Percentiles rank a stretch among this genome's conserved stretches.
Conservation (phyloP, 2,329 filamentous ascomycete species). For the Botrytis pseudocinerea region DNA sequence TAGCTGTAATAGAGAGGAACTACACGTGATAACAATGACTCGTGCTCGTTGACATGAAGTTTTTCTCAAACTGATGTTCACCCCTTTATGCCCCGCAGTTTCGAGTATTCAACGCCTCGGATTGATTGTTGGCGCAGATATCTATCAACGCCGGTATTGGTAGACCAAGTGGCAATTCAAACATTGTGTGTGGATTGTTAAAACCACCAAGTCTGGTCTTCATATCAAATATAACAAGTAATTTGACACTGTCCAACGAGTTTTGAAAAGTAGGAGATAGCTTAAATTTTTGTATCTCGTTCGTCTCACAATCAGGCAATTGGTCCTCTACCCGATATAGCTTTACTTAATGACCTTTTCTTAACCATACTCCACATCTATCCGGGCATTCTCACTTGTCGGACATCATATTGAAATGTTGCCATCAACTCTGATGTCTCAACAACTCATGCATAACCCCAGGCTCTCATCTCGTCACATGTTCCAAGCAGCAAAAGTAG, state of each 20-base stretch:
- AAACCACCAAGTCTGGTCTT: neutral
- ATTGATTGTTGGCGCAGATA: neutral
- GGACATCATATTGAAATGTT: neutral
- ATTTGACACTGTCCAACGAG: neutral
- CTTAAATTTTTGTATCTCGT: neutral
- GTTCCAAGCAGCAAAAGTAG: neutral
- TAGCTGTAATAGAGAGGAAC: neutral
- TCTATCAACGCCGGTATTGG: neutral
- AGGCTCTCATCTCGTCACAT: neutral
- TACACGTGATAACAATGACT: neutral
- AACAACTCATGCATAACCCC: neutral
- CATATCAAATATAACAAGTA: neutral
- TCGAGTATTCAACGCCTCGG: neutral
- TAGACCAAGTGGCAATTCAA: accelerated
- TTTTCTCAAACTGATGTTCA: neutral
- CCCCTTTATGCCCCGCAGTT: neutral
- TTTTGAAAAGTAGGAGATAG: neutral
- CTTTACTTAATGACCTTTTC: too few species aligned
- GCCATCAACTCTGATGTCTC: neutral
- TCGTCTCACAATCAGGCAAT: too few species aligned
- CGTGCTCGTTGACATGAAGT: neutral
- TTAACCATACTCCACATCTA: neutral
- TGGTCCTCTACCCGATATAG: too few species aligned
- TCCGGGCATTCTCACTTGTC: neutral
- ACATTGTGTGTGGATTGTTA: neutral